Evolutionary conservation across 805 yeast genomes (phyloP).

Genomic region (Ascoidea rubescens): DNA sequence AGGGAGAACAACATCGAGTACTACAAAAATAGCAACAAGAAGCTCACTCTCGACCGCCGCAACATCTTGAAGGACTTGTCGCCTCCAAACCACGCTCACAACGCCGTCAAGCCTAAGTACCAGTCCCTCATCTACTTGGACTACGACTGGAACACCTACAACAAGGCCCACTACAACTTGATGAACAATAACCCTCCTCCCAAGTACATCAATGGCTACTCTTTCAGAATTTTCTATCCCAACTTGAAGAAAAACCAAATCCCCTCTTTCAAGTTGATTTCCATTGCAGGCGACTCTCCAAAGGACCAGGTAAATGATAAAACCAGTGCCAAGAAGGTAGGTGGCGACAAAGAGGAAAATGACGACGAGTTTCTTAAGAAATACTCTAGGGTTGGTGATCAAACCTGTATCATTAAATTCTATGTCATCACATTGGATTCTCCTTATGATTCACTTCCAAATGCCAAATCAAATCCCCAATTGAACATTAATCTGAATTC

Average conservation of each 20-base stretch:
- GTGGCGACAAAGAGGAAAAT: neutral
- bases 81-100: neutral
- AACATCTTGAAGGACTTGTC: neutral
- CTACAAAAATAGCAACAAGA: too few species aligned
- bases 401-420: neutral
- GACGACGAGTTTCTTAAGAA: neutral
- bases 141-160: neutral
- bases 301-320: too few species aligned
- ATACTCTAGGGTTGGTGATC: neutral
- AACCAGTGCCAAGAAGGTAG: too few species aligned
- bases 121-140: neutral
- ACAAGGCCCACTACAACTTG: neutral
- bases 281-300: neutral
- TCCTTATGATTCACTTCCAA: too few species aligned
- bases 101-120: neutral
- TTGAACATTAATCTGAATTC: too few species aligned
- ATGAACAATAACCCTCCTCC: neutral
- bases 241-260: neutral
- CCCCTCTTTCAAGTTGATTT: neutral
- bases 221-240: neutral
- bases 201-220: neutral
- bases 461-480: too few species aligned
- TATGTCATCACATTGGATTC: conserved; percentile 22
- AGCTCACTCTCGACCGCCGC: neutral
- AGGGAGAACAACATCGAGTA: neutral